Conservation (phyloP, 768 basidiomycete genomes). For the Tricholoma matsutake region DNA sequence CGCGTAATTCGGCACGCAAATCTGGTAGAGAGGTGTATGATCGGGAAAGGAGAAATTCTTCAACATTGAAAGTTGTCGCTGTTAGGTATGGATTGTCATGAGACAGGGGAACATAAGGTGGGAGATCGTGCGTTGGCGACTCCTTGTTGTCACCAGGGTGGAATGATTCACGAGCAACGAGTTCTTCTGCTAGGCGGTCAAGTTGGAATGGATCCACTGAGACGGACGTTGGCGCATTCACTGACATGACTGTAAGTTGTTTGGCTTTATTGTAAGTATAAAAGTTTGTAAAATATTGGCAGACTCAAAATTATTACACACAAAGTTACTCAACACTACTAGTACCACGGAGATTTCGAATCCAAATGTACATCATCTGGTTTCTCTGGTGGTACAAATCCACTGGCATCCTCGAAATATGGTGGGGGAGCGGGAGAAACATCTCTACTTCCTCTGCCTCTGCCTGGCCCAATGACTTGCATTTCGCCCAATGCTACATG, state of each 20-base stretch:
- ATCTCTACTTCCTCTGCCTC: neutral
- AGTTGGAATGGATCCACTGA: constrained; percentile 60
- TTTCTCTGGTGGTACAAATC: neutral
- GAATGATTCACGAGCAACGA: constrained; percentile 50
- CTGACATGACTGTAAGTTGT: constrained; percentile 1
- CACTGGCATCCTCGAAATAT: neutral
- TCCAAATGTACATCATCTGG: neutral
- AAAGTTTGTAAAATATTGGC: too few relatives aligned
- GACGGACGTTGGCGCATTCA: constrained; percentile 13
- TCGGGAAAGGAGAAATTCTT: constrained; percentile 85
- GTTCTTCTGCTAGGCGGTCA: constrained; percentile 71
- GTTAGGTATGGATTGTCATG: constrained; percentile 76
- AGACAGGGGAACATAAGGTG: constrained; percentile 67
- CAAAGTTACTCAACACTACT: too few relatives aligned
- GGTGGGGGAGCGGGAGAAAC: neutral
- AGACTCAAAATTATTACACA: too few relatives aligned
- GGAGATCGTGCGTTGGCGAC: constrained; percentile 43
- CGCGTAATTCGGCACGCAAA: constrained; percentile 80
- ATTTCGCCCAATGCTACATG: neutral
- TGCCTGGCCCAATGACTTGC: neutral
- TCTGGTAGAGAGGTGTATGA: constrained; percentile 84
- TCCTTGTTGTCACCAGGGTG: constrained; percentile 15
- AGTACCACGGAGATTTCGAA: neutral
- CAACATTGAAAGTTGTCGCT: constrained; percentile 70
- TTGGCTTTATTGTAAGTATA: too few relatives aligned